Evolutionary conservation across 1,284 basidiomycete genomes (phyloP).

Genomic region (Cerrena zonata): DNA sequence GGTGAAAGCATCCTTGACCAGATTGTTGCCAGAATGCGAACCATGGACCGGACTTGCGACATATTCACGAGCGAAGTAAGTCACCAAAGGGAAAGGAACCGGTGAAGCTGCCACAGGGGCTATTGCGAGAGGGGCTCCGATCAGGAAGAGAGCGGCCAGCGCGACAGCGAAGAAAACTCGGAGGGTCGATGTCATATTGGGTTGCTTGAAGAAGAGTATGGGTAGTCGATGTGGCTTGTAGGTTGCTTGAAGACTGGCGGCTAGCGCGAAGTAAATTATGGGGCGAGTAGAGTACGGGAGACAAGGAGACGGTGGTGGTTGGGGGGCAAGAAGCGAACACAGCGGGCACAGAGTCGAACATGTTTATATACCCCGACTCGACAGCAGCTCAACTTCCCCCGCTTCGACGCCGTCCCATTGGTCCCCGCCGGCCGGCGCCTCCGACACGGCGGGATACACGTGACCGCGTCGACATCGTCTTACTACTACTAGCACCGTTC

Average conservation of each 20-base stretch:
- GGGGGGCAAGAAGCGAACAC: slow-evolving; percentile 20
- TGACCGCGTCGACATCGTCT: slow-evolving; percentile 3
- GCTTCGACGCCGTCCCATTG: slow-evolving; percentile 14
- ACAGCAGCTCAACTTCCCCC: slow-evolving; percentile 20
- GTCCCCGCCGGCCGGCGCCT: slow-evolving; percentile 10
- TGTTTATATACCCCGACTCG: slow-evolving; percentile 19
- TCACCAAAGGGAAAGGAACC: slow-evolving; percentile 29
- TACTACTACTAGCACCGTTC: too few species aligned
- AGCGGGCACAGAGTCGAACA: slow-evolving; percentile 9
- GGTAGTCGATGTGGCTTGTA: slow-evolving; percentile 8
- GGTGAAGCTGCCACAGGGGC: slow-evolving; percentile 21
- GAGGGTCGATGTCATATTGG: too few species aligned
- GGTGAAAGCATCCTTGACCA: neutral
- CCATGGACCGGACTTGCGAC: slow-evolving; percentile 8
- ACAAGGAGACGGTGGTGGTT: slow-evolving; percentile 18
- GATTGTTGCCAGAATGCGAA: neutral
- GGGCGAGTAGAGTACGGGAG: slow-evolving; percentile 13
- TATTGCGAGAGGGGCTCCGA: slow-evolving; percentile 17
- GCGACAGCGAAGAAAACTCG: slow-evolving; percentile 35
- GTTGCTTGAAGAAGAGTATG: slow-evolving; percentile 9
- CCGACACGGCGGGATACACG: neutral
- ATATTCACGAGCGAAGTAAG: slow-evolving; percentile 1
- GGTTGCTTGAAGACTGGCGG: too few species aligned
- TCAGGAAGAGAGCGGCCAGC: slow-evolving; percentile 30
- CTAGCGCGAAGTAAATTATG: slow-evolving; percentile 22